These are phyloP conservation scores for Citrus inodora DNA, from an alignment of 345 rosid species.

Conservation along the genomic window DNA sequence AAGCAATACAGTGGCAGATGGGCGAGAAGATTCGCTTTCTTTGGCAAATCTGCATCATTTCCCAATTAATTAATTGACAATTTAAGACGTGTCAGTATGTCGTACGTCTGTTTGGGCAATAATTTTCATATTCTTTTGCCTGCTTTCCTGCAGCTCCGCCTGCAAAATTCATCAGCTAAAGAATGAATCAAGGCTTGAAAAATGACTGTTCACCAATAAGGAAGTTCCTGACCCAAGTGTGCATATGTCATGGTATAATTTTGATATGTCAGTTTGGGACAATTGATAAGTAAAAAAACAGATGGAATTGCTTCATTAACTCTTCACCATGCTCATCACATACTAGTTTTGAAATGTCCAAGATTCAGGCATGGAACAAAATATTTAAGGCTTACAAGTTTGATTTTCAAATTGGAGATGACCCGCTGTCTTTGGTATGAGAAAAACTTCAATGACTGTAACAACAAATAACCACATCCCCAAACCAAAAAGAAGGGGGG, in stretches of 20 bases:
- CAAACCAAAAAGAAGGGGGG: too few relatives aligned
- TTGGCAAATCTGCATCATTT: neutral
- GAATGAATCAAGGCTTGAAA: neutral
- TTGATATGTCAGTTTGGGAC: neutral
- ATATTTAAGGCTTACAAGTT: conserved; percentile 38
- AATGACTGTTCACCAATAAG: neutral
- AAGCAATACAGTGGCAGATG: neutral
- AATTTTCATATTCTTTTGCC: neutral
- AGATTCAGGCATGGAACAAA: neutral
- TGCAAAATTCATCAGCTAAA: conserved; percentile 14
- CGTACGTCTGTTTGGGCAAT: neutral
- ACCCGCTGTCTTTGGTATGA: conserved; percentile 46
- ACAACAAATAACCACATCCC: conserved; percentile 6
- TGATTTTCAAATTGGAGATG: conserved; percentile 47
- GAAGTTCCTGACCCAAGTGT: neutral
- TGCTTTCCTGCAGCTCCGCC: conserved; percentile 27
- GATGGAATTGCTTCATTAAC: neutral
- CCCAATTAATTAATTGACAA: neutral
- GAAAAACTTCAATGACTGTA: conserved; percentile 74
- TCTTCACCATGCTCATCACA: neutral
- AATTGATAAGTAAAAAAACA: neutral
- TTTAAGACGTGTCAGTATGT: neutral
- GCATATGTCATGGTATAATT: neutral
- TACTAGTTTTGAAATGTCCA: neutral
- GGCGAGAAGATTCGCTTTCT: neutral